Evolutionary conservation across 257 asterid species (phyloP), one percentile per base, ranked within the genome.

Genomic region (Capsicum baccatum): DNA sequence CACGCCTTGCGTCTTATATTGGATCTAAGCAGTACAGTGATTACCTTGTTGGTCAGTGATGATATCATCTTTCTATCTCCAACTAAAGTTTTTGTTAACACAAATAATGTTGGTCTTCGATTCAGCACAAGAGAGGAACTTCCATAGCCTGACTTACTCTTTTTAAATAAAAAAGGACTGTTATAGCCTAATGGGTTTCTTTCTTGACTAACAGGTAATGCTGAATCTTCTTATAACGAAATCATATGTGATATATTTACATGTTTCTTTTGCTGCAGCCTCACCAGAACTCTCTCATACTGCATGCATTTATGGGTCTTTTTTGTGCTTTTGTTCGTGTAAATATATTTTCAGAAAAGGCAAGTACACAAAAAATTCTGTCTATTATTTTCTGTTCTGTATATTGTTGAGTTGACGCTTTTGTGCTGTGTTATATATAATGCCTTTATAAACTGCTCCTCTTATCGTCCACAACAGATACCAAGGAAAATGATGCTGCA

Each of bases 271-370:
- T 81, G 79, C 85, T 92, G 94, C 97, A 95, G 99, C 99, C 99
- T 79, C 97, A 97, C 87, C 99, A 95, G 83, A 97, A 97, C 86
- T 94, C 95, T 86, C 97, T 97, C 88, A 97, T 97, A 87, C 94
- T 97, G 87, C 98, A 95, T 74, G 97, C 98, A 82, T 94, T 97
- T 91, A 97, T 97, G 98, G 99, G 93, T 90, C 94, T 97, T 83
- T 94, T 97, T 87, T 97, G 99, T 92, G 92, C 99, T n/a, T 97
- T 95, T 89, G 97, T 95, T 85, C 98, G 99, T 78, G 99, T 95
- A 88, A 95, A 95, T 91, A 94, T 97, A 79, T 91, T 95, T 54
- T 93, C 98, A 17, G 98, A 94, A 87, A 97, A 95, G 98, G 99
- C 91, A 91, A 92, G 94, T 87, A 26, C 48, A 33, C 70, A 82